Percentiles rank a stretch among this genome's conserved stretches.
Evolutionary conservation across 257 asterid species (phyloP).

Genomic region (Anisodus acutangulus): DNA sequence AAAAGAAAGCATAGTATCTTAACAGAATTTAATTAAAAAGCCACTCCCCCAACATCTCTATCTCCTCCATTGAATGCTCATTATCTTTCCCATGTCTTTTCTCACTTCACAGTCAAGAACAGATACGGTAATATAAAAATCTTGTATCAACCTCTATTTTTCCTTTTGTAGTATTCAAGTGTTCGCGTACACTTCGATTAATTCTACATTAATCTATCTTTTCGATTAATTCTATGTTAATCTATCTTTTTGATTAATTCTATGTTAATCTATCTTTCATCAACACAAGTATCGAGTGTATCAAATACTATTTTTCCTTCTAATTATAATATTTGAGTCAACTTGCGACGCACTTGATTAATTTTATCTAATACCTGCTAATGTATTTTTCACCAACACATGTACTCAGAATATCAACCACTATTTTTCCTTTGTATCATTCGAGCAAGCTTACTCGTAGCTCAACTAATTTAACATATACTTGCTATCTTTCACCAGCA

Average conservation of each 20-base stretch:
- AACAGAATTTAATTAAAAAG: background rate
- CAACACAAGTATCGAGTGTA: too few species aligned
- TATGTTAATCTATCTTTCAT: too few species aligned
- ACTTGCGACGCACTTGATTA: background rate
- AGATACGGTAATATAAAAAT: background rate
- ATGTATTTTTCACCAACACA: background rate
- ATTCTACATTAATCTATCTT: too few species aligned
- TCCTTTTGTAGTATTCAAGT: too few species aligned
- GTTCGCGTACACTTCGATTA: too few species aligned
- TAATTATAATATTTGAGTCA: too few species aligned
- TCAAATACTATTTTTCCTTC: too few species aligned
- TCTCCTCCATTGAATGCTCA: background rate
- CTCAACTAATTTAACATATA: background rate
- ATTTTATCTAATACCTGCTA: background rate
- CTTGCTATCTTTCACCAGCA: background rate
- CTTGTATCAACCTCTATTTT: background rate
- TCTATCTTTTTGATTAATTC: too few species aligned
- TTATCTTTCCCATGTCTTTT: background rate
- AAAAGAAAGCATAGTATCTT: conserved; percentile 23
- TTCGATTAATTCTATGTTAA: too few species aligned
- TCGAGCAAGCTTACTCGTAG: too few species aligned
- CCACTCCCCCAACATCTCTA: background rate
- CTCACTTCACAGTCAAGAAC: background rate
- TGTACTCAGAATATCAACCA: too few species aligned
- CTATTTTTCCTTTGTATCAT: too few species aligned